Evolutionary conservation across 352 stramenopile species (phyloP), one percentile per base, ranked within the genome.

Genomic region (Sclerospora graminicola): DNA sequence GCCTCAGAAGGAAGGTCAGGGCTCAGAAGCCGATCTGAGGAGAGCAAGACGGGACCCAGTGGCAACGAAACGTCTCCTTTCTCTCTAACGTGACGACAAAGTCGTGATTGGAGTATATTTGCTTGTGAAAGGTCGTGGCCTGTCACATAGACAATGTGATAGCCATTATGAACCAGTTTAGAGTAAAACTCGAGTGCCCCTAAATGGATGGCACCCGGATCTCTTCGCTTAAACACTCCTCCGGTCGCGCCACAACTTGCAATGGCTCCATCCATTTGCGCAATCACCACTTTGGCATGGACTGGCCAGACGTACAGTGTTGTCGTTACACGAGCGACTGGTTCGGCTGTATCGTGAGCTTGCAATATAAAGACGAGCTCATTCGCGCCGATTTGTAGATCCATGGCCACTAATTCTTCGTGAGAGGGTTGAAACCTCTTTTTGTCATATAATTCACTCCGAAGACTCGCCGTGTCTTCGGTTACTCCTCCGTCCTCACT

Each of bases 181-280:
- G 63, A 55, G 51, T 85, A 91, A 41, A 93, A 89, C 14, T 78
- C 67, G 6, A 81, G 51, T n/a, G 81, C 81, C 13, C 79, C 80
- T 8, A 65, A 48, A 36, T 93, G 76, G 16, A 75, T 62, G 1
- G 52, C 57, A n/a, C 51, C 39, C 0, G 41, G 31, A 26, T 82
- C 66, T 32, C 43, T 53, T 14, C 57, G 57, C 32, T 69, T 71
- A 34, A 76, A 72, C 50, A 82, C 80, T 16, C 56, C 63, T 24
- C 75, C 54, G 0, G 54, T 66, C 1, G 61, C 63, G 5, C 61
- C 57, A 8, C 45, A 53, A 19, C 64, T 66, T 0, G 69, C 72
- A 51, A 92, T 82, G 0, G 80, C 80, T 15, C 79, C 77, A 50
- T 95, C 83, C 26, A 93, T 71, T 30, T 95, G 79, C 4, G 66